These are phyloP conservation scores for Elsinoe necatrix DNA, from an alignment of 2,329 filamentous ascomycete genomes.

Conservation along the genomic window DNA sequence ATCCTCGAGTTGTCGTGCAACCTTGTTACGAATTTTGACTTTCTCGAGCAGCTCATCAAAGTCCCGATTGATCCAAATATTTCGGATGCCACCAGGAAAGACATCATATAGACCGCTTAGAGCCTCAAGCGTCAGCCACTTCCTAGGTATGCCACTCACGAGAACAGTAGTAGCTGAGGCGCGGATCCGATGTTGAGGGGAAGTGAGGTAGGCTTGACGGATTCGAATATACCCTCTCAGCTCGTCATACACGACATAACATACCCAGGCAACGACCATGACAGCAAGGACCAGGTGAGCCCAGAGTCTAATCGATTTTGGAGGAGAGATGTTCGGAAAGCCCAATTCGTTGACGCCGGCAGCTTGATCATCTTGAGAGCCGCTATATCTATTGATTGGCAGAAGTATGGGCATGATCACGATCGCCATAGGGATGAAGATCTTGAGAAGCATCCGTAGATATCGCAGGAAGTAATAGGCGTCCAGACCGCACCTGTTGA, in stretches of 20 bases:
- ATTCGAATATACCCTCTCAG: slow-evolving; percentile 82
- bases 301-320: slow-evolving; percentile 63
- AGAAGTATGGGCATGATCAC: slow-evolving; percentile 78
- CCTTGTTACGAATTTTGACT: slow-evolving; percentile 61
- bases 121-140: slow-evolving; percentile 80
- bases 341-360: slow-evolving; percentile 72
- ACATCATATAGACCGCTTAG: slow-evolving; percentile 84
- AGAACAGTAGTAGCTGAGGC: slow-evolving; percentile 94
- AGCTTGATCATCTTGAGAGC: slow-evolving; percentile 43
- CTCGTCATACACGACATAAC: slow-evolving; percentile 78
- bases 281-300: slow-evolving; percentile 77
- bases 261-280: slow-evolving; percentile 71
- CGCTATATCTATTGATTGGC: slow-evolving; percentile 71
- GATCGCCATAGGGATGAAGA: slow-evolving; percentile 74
- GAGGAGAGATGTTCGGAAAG: slow-evolving; percentile 72
- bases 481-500: slow-evolving; percentile 90
- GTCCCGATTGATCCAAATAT: slow-evolving; percentile 94
- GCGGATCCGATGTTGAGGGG: slow-evolving; percentile 83
- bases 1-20: slow-evolving; percentile 64
- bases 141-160: slow-evolving; percentile 79
- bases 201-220: slow-evolving; percentile 88
- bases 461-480: slow-evolving; percentile 97
- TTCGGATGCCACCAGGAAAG: slow-evolving; percentile 87
- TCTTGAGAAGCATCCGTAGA: slow-evolving; percentile 73
- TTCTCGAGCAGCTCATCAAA: slow-evolving; percentile 77